Evolutionary conservation across 129 eudicot genomes (phyloP).

Genomic region (Kitagawia praeruptora): DNA sequence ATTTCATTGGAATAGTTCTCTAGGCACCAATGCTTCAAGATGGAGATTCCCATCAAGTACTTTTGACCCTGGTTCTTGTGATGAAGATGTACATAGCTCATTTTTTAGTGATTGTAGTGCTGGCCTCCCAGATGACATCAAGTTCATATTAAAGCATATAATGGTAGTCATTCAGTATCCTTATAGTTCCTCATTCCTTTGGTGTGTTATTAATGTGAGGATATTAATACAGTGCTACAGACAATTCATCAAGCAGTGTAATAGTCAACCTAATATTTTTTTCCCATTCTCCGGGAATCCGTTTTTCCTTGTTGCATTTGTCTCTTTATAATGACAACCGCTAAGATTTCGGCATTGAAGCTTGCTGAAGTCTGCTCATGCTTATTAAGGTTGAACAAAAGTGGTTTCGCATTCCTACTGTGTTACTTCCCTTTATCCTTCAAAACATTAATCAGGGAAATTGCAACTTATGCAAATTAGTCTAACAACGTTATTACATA

Average conservation of each 20-base stretch:
- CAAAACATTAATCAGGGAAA: not conserved
- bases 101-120: conserved; percentile 24
- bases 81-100: conserved; percentile 19
- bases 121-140: conserved; percentile 31
- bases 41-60: conserved; percentile 23
- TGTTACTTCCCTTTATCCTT: not conserved
- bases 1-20: conserved; percentile 70
- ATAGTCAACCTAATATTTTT: not conserved
- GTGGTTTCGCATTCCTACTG: too few relatives aligned
- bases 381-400: not conserved
- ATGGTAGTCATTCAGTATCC: conserved; percentile 45
- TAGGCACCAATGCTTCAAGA: conserved; percentile 25
- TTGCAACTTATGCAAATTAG: not conserved
- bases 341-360: not conserved
- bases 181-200: conserved; percentile 1
- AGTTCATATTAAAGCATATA: conserved; percentile 90
- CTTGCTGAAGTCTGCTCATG: not conserved
- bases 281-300: too few relatives aligned
- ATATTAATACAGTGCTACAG: not conserved
- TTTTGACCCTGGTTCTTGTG: conserved; percentile 25
- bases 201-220: not conserved
- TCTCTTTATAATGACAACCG: not conserved
- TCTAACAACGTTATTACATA: not conserved
- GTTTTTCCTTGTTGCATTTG: not conserved
- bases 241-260: not conserved